Evolutionary conservation across 163 green algal species (phyloP), one percentile per base, ranked within the genome.

Genomic region (Scenedesmus sp.): DNA sequence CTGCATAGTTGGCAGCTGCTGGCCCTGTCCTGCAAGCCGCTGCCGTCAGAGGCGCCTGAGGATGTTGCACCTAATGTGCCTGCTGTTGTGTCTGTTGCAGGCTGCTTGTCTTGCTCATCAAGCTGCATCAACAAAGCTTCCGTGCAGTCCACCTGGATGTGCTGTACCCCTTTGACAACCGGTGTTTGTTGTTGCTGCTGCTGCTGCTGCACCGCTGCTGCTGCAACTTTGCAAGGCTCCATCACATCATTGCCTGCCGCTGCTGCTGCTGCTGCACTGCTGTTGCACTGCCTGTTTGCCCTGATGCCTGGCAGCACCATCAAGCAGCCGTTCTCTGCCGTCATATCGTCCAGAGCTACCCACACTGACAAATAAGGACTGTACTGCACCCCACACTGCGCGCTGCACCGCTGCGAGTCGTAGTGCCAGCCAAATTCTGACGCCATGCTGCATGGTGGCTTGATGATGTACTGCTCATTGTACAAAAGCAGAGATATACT

Each of bases 381-480:
- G 26, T 83, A 53, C 42, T 44, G 15, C 26, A 82, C 85, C 20
- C 68, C 68, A 26, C 13, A 7, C 13, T 35, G 18, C 26, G 18
- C 42, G 22, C 44, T 72, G 68, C 85, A 89, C 65, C 13, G 42
- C n/a, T 89, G 30, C 1, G 65, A 73, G 85, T 89, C 85, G 22
- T 72, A 83, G 68, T 89, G 85, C 85, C 85, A 89, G 22, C 20
- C 44, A 72, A 89, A 89, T 1, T 43, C n/a, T 24, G 24, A 42
- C 12, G 3, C 40, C 7, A 0, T 18, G 44, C 65, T 53, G 24
- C 16, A 12, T 6, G 65, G 65, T 22, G 72, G 85, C 85, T 89
- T 89, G 44, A 83, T 89, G 1, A 89, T 89, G 85, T 83, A 83
- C 85, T 89, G 85, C 85, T 89, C 85, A 24, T 89, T 89, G 15